These are phyloP conservation scores for Vitis hybrid DNA, from an alignment of 177 flowering plant genomes.

Conservation along the genomic window DNA sequence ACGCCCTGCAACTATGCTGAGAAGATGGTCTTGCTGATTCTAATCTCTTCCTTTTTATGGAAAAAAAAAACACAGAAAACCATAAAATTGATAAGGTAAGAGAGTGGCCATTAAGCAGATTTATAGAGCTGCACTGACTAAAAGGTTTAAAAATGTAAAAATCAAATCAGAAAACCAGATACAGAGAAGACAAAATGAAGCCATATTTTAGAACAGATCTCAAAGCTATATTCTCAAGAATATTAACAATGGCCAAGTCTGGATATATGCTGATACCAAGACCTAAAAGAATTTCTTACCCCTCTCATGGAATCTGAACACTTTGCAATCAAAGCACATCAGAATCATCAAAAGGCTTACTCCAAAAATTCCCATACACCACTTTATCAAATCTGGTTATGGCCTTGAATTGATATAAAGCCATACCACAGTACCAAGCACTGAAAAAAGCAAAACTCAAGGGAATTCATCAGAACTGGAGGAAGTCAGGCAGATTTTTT, in stretches of 20 bases:
- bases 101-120: too few species aligned
- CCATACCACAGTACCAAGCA: background rate
- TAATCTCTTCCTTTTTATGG: too few species aligned
- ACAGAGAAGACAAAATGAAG: too few species aligned
- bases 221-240: too few species aligned
- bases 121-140: too few species aligned
- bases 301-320: background rate
- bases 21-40: background rate
- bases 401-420: conserved; percentile 6
- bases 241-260: too few species aligned
- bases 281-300: conserved; percentile 1
- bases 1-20: background rate
- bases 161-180: too few species aligned
- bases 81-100: too few species aligned
- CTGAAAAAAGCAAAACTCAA: conserved; percentile 7
- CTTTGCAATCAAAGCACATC: background rate
- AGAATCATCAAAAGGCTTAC: background rate
- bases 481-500: background rate
- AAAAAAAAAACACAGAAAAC: too few species aligned
- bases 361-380: conserved; percentile 1
- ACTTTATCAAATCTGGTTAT: background rate
- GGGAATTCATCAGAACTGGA: background rate
- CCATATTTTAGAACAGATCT: too few species aligned
- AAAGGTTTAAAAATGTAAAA: too few species aligned
- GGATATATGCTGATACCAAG: background rate